Base-by-base conservation (phyloP, 768 basidiomycete species). In the Amanita pseudoporphyria region DNA sequence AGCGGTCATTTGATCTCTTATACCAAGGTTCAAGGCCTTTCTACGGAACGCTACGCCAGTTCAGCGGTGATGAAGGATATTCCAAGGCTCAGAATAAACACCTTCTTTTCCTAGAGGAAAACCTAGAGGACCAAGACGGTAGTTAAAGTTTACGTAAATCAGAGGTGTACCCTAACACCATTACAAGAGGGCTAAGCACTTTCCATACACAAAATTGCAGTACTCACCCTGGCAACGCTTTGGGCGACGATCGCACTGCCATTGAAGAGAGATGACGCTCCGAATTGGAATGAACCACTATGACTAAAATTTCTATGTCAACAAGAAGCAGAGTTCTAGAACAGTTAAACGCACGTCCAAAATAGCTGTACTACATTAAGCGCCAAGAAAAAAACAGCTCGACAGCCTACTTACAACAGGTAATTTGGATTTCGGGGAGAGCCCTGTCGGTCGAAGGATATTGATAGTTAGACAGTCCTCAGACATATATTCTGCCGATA, bases 401-500 rank as follows among this genome's bases (percentile, higher is more conserved):
- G 24, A 19, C 16, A 56, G 40, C 1, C 53, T 9, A 40, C 42
- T 54, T 33, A 57, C 51, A 14, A 61, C 54, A 13, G 58, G 58
- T 12, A 60, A 53, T 30, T 22, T 31, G 7, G 26, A 45, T n/a
- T 50, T 39, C 2, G 40, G 1, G 3, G 41, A 18, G 5, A 59
- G 0, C 2, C 66, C 66, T 1, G 61, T 55, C 0, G 77, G 77
- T 6, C 65, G 61, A 43, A 65, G 70, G 24, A 79, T 60, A 56
- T 78, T 78, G 40, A 78, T 52, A 6, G 60, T 69, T 38, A 79
- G 59, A 52, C 76, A 77, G 53, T 77, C 69, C 54, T 79, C 77
- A 2, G 67, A 68, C 43, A 62, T 57, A 7, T 49, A 24, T 60
- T 24, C 26, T 10, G 22, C 36, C 13, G 44, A 46, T 14, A 19